Base-by-base conservation (phyloP, 2,329 filamentous ascomycete species). In the Xylaria sp. region DNA sequence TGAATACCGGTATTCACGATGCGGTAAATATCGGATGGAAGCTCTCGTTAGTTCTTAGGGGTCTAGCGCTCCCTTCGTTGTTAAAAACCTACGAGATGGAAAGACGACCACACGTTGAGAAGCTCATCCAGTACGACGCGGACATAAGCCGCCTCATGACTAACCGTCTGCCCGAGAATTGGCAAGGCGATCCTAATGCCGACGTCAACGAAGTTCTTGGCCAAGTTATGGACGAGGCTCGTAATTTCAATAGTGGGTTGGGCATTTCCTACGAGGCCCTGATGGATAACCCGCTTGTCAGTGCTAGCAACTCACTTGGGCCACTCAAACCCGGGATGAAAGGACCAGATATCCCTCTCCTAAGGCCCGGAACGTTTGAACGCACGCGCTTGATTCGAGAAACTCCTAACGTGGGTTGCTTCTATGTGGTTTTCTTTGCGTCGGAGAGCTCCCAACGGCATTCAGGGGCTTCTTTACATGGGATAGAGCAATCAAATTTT, bases 241-340 rank as follows among this genome's bases (percentile, higher is more conserved):
- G 69, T 3, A 19, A 61, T 1, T 77, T 77, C 50, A 77, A 32
- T 19, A 75, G 69, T 53, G 75, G 75, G 0, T 81, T 89, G 8
- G 88, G 88, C 3, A 88, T 88, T 8, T 82, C 82, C 51, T 91
- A 90, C 36, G 74, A 81, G 1, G 75, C 88, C 6, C 88, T 85
- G 68, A 72, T 78, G 9, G 55, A 68, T 2, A 67, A 72, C 2
- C 69, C 72, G 12, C 66, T 73, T 19, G 42, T 51, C 42, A 34
- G 67, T 34, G 50, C 27, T 7, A 45, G 42, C 32, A 59, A n/a
- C 48, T 58, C 30, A n/a, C n/a, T 24, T 36, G 36, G 55, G 6
- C 30, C 34, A n/a, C 56, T 69, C 8, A 69, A 67, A 17, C 75
- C 83, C 0, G 85, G 84, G 0, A 78, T 81, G 66, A 78, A 84